Evolutionary conservation across 352 stramenopile genomes (phyloP).

Genomic region (Plasmopara viticola): DNA sequence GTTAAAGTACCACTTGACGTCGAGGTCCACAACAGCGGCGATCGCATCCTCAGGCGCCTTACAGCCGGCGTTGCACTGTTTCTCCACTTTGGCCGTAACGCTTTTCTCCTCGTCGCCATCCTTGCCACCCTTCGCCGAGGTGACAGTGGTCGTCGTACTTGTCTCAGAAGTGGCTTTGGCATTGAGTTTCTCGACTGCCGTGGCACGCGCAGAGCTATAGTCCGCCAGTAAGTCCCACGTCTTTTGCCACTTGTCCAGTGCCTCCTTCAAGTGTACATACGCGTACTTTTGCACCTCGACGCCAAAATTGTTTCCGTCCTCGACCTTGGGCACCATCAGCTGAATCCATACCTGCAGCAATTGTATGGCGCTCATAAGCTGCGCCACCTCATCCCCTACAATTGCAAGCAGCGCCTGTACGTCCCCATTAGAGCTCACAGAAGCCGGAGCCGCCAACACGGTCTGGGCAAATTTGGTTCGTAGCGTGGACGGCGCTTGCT

Average conservation of each 20-base stretch:
- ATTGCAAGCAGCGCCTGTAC: conserved; percentile 36
- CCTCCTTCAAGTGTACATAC: conserved; percentile 61
- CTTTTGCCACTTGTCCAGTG: conserved; percentile 64
- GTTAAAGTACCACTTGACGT: conserved; percentile 85
- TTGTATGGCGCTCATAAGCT: conserved; percentile 37
- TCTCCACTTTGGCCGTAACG: conserved; percentile 51
- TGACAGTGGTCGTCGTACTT: conserved; percentile 52
- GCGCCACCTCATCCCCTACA: conserved; percentile 52
- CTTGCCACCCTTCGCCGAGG: conserved; percentile 51
- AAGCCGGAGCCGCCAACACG: conserved; percentile 23
- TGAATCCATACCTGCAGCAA: conserved; percentile 68
- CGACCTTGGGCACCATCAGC: conserved; percentile 66
- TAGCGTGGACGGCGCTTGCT: conserved; percentile 37
- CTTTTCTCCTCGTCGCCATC: conserved; percentile 70
- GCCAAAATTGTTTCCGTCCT: conserved; percentile 85
- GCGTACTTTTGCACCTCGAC: conserved; percentile 82
- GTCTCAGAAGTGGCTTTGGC: conserved; percentile 55
- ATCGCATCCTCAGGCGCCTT: conserved; percentile 47
- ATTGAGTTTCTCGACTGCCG: conserved; percentile 67
- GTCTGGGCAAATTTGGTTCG: conserved; percentile 30
- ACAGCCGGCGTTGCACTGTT: conserved; percentile 31
- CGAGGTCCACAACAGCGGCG: conserved; percentile 62
- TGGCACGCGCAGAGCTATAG: conserved; percentile 58
- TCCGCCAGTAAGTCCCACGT: conserved; percentile 65
- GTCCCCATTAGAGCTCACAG: conserved; percentile 34